Evolutionary conservation across 371 early-diverging fungal species (phyloP), one percentile per base, ranked within the genome.

Genomic region (Mucor piriformis): DNA sequence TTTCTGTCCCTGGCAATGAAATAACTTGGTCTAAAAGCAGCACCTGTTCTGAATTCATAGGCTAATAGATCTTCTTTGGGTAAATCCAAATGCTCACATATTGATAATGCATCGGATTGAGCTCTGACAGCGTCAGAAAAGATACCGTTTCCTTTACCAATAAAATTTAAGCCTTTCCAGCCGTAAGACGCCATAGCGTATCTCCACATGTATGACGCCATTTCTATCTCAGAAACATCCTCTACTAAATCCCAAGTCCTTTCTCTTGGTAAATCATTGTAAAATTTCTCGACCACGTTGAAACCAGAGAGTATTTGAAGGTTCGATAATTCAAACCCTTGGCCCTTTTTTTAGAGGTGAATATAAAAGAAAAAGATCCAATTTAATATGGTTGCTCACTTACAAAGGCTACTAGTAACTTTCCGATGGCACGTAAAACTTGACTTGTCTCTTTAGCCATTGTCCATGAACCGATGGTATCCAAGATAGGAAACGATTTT

Each of bases 1-100:
- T 75, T 77, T 20, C 84, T 75, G 63, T 93, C 93, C 25, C 81
- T 69, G 0, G 86, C 84, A 5, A 93, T 82, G 68, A 84, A 90
- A 53, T 92, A 90, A 54, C 83, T 83, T 1, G 92, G 93, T 32
- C 84, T 78, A 58, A 92, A 93, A 4, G 92, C 87, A 32, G 81
- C 81, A 29, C 73, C 72, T 20, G 83, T 73, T 57, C 80, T 77
- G 47, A 92, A 83, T 59, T 93, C 89, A 60, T 86, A 89, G 0
- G 84, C 86, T 21, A 93, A 57, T 7, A 93, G 58, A 57, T 93
- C 91, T 32, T 87, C 84, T 18, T 82, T 74, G 0, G 78, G 72
- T 15, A 93, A 70, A 5, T 69, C 60, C 24, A 93, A 73, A 53
- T 85, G 91, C 43, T 90, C 86, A n/a, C 79, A 64, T 0, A 92